Percentiles rank a stretch among this genome's conserved stretches.
Conservation (phyloP, 2,329 filamentous ascomycete genomes). For the Fusarium bulbicola region DNA sequence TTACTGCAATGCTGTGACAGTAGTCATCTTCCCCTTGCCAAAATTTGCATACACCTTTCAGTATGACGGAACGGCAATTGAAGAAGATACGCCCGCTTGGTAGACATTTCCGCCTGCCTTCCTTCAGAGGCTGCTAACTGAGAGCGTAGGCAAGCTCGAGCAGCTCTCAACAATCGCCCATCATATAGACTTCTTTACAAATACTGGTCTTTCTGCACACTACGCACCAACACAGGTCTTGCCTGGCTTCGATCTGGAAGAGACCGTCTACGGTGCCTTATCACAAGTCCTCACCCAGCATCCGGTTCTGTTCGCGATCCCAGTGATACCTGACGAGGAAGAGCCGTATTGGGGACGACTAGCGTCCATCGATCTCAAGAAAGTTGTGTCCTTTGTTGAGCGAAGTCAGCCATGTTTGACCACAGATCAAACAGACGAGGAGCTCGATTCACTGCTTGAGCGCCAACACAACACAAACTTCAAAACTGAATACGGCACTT, state of each 20-base stretch:
- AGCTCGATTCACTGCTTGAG: constrained; percentile 7
- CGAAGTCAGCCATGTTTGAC: neutral
- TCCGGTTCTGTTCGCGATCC: neutral
- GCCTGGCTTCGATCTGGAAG: neutral
- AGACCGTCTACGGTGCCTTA: neutral
- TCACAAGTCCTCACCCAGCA: neutral
- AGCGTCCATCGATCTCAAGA: neutral
- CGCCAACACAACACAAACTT: constrained; percentile 1
- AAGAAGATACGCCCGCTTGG: constrained; percentile 1
- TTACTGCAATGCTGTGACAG: too few relatives aligned
- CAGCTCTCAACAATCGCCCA: neutral
- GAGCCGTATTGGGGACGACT: neutral
- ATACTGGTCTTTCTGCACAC: neutral
- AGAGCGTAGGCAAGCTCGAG: neutral
- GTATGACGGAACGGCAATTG: neutral
- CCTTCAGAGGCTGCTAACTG: neutral
- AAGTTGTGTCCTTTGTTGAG: neutral
- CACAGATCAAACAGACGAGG: neutral
- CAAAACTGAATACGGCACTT: neutral
- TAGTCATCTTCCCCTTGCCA: neutral
- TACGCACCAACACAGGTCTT: neutral
- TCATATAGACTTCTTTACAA: constrained; percentile 5
- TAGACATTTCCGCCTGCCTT: neutral
- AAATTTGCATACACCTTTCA: neutral
- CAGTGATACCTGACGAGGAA: neutral